Percentiles rank a stretch among this genome's conserved stretches.
Conservation (phyloP, 2,329 filamentous ascomycete genomes). For the Epicoccum sorghinum region DNA sequence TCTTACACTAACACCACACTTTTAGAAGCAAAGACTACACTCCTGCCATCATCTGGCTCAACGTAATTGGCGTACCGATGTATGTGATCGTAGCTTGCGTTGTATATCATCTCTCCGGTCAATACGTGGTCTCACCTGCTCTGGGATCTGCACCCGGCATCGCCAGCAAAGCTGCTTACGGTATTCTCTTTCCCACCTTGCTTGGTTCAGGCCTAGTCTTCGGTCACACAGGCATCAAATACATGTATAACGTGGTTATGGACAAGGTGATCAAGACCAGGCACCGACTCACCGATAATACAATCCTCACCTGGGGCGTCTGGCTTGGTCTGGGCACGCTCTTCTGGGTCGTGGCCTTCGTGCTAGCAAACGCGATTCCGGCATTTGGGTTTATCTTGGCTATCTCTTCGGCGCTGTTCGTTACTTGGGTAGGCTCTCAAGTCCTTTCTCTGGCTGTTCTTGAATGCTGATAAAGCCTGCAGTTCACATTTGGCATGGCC, state of each 20-base stretch:
- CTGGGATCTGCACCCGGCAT: constrained; percentile 63
- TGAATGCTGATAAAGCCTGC: neutral
- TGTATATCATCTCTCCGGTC: constrained; percentile 68
- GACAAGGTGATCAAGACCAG: constrained; percentile 9
- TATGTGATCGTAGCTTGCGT: constrained; percentile 65
- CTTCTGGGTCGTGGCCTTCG: constrained; percentile 66
- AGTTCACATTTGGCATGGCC: constrained; percentile 57
- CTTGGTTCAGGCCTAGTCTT: constrained; percentile 72
- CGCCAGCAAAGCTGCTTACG: constrained; percentile 68
- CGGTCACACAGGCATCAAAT: constrained; percentile 68
- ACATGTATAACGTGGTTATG: constrained; percentile 67
- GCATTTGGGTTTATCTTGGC: constrained; percentile 69
- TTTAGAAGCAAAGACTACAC: constrained; percentile 12
- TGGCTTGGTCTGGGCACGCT: constrained; percentile 42
- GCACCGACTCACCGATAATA: constrained; percentile 28
- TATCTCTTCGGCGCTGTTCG: constrained; percentile 64
- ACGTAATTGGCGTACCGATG: constrained; percentile 61
- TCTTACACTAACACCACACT: neutral
- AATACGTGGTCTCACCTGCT: constrained; percentile 65
- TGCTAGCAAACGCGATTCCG: constrained; percentile 71
- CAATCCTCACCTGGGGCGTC: constrained; percentile 26
- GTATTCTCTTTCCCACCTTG: constrained; percentile 69
- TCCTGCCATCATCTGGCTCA: constrained; percentile 11
- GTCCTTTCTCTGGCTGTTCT: no score
- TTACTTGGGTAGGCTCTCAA: constrained; percentile 55